A percentile compares a stretch with the other conserved stretches of the same genome.
Conservation (phyloP, 2,329 filamentous ascomycete genomes). For the Fusarium sp. region DNA sequence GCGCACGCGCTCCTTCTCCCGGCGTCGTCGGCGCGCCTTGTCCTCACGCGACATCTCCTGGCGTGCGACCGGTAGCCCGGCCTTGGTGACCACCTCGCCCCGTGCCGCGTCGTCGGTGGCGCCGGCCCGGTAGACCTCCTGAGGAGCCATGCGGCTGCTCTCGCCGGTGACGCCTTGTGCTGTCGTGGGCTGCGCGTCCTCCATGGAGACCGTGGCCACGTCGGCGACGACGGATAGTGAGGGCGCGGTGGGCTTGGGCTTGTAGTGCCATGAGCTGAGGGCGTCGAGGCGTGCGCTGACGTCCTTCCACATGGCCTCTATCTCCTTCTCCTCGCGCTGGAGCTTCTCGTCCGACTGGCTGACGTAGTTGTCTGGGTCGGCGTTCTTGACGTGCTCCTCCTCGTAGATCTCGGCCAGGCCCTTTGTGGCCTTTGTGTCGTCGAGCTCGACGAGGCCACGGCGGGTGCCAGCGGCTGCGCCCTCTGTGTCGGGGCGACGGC, state of each 20-base stretch:
- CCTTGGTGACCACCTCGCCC: constrained; percentile 81
- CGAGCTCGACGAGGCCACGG: constrained; percentile 81
- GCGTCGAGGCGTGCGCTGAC: constrained; percentile 84
- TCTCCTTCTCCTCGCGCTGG: constrained; percentile 83
- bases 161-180: constrained; percentile 77
- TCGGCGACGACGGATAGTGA: constrained; percentile 88
- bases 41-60: constrained; percentile 92
- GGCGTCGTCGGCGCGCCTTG: constrained; percentile 77
- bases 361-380: constrained; percentile 81
- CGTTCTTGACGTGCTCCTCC: constrained; percentile 83
- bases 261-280: constrained; percentile 94
- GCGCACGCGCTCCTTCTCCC: constrained; percentile 86
- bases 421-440: constrained; percentile 88
- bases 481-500: constrained; percentile 80
- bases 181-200: constrained; percentile 90
- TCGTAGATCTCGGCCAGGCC: constrained; percentile 94
- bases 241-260: constrained; percentile 85
- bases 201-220: constrained; percentile 91
- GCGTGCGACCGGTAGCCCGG: constrained; percentile 78
- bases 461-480: constrained; percentile 69
- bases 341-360: constrained; percentile 86
- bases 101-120: constrained; percentile 68
- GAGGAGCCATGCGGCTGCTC: constrained; percentile 84
- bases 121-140: constrained; percentile 91
- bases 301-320: constrained; percentile 84